phyloP scores from a whole-genome alignment of 495 filamentous ascomycete species.

The Aspergillus leporis region DNA sequence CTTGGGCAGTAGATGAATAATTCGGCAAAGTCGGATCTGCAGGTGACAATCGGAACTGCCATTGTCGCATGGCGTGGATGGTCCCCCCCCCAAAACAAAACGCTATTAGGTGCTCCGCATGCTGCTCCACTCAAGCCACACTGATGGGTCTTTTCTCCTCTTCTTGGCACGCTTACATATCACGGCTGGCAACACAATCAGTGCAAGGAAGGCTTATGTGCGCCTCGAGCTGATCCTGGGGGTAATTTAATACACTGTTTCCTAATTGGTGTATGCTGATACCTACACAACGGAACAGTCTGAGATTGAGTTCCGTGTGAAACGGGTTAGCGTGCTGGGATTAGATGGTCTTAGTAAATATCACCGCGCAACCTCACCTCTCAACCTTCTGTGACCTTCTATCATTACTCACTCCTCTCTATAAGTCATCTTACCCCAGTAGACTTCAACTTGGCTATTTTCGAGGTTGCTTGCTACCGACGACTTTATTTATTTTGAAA shows the following conservation, averaged over 20 bases:
- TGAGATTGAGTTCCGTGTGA: conserved; percentile 27
- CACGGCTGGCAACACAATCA: conserved; percentile 21
- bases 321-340: conserved; percentile 29
- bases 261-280: conserved; percentile 3
- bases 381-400: conserved; percentile 14
- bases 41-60: background rate
- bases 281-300: conserved; percentile 7
- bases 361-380: conserved; percentile 44
- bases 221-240: conserved; percentile 17
- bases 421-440: conserved; percentile 12
- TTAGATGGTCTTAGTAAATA: conserved; percentile 36
- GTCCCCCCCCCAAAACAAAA: conserved; percentile 9
- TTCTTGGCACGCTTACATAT: conserved; percentile 27
- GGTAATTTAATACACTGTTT: conserved; percentile 9
- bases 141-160: conserved; percentile 14
- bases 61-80: conserved; percentile 1
- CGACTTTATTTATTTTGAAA: conserved; percentile 14
- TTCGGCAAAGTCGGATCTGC: conserved; percentile 13
- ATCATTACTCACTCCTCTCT: conserved; percentile 5
- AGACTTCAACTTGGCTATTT: conserved; percentile 13
- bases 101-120: conserved; percentile 17
- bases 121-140: conserved; percentile 17
- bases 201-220: conserved; percentile 20
- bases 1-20: background rate
- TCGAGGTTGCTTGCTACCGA: conserved; percentile 20